Conservation (phyloP, 805 yeast species). For the Myxozyma kluyveri region DNA sequence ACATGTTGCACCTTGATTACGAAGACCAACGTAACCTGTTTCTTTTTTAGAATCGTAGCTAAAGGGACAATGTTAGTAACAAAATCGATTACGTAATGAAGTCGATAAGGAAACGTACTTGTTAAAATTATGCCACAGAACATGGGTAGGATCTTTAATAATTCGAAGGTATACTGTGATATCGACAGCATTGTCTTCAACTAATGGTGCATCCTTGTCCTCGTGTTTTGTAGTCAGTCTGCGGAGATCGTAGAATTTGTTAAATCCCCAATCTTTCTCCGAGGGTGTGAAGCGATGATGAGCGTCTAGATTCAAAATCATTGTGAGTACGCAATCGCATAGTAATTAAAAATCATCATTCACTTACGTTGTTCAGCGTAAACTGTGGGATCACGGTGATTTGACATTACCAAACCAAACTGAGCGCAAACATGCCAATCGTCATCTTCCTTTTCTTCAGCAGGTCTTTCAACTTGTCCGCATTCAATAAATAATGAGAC, state of each 20-base stretch:
- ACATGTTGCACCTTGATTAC: constrained; percentile 98
- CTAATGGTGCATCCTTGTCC: constrained; percentile 43
- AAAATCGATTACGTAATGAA: not conserved
- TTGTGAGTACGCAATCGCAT: not conserved
- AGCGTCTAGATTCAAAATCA: constrained; percentile 42
- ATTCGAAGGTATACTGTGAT: constrained; percentile 75
- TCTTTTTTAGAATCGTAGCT: constrained; percentile 75
- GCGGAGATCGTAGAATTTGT: constrained; percentile 63
- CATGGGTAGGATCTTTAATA: constrained; percentile 88
- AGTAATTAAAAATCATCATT: not conserved
- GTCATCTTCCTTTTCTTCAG: constrained; percentile 37
- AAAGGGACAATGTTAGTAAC: not conserved
- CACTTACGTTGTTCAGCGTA: constrained; percentile 49
- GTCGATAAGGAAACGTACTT: constrained; percentile 40
- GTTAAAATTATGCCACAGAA: constrained; percentile 82
- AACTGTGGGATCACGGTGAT: constrained; percentile 66
- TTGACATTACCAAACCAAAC: constrained; percentile 80
- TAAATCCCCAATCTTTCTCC: constrained; percentile 96
- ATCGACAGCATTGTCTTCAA: constrained; percentile 57
- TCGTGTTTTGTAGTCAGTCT: constrained; percentile 39
- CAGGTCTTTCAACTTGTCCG: constrained; percentile 37
- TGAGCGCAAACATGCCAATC: constrained; percentile 91
- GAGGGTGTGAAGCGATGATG: constrained; percentile 71
- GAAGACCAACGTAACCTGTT: constrained; percentile 90
- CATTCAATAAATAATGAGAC: constrained; percentile 83